Conservation (phyloP, 179 eudicot species). For the Actinidia arguta region DNA sequence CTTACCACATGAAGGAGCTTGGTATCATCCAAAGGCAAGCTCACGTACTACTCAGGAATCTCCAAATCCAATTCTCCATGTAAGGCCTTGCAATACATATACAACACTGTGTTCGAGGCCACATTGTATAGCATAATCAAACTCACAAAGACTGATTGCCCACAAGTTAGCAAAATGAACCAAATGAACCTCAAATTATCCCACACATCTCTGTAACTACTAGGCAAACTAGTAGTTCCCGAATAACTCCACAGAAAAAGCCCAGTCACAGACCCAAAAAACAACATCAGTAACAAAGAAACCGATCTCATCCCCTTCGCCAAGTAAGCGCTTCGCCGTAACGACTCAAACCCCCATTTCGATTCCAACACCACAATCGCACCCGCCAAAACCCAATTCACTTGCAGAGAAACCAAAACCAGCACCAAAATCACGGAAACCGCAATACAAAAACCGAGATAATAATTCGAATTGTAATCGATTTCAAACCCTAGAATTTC, state of each 20-base stretch:
- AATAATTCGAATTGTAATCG: conserved; percentile 33
- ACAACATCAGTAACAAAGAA: conserved; percentile 41
- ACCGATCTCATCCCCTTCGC: conserved; percentile 59
- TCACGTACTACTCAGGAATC: conserved; percentile 77
- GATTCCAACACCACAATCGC: conserved; percentile 73
- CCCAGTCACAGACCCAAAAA: conserved; percentile 33
- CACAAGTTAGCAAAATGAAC: conserved; percentile 40
- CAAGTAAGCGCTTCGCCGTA: conserved; percentile 57
- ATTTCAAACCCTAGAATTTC: conserved; percentile 32
- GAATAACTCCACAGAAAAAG: conserved; percentile 36
- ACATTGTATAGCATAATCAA: conserved; percentile 51
- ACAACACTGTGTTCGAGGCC: conserved; percentile 58
- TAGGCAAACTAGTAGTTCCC: too few relatives aligned
- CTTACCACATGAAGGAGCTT: conserved; percentile 64
- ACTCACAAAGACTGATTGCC: conserved; percentile 47
- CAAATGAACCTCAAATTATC: conserved; percentile 39
- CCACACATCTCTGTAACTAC: conserved; percentile 39
- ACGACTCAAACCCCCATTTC: conserved; percentile 65
- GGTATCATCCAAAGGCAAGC: conserved; percentile 72
- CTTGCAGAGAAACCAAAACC: conserved; percentile 27
- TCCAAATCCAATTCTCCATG: conserved; percentile 82
- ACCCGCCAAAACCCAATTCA: conserved; percentile 54
- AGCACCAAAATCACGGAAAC: too few relatives aligned
- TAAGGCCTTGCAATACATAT: conserved; percentile 77
- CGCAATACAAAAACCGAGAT: conserved; percentile 11